phyloP scores from a whole-genome alignment of 768 basidiomycete species.

The Russula lepida region DNA sequence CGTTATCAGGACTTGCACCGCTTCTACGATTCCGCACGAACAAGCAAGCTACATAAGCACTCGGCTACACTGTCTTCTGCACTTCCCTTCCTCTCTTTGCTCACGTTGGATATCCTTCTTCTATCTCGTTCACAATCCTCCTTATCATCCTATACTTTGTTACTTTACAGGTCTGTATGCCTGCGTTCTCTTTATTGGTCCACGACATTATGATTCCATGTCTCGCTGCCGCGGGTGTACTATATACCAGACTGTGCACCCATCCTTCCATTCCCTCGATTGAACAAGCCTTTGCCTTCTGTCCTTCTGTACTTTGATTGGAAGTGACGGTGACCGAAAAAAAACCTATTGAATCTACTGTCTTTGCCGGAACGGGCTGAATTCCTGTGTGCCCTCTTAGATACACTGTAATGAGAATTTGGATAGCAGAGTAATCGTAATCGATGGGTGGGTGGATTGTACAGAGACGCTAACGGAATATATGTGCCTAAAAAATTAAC shows the following conservation, averaged over 20 bases:
- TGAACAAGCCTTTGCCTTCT: background rate
- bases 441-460: background rate
- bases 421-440: constrained; percentile 7
- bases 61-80: no score
- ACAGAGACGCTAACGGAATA: constrained; percentile 7
- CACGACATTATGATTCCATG: constrained; percentile 13
- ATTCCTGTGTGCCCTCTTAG: background rate
- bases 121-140: background rate
- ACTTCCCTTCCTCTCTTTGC: background rate
- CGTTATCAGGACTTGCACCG: constrained; percentile 73
- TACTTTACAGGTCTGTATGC: constrained; percentile 2
- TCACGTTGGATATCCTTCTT: constrained; percentile 10
- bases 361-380: background rate
- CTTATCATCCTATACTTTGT: background rate
- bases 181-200: constrained; percentile 8
- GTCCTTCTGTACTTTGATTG: background rate
- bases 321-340: background rate
- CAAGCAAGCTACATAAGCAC: constrained; percentile 37
- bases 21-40: constrained; percentile 67
- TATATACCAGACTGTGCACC: constrained; percentile 11
- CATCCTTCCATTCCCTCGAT: background rate
- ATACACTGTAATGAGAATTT: background rate
- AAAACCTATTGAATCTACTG: background rate
- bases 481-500: constrained; percentile 8
- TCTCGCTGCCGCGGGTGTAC: constrained; percentile 11